A percentile compares a stretch with the other conserved stretches of the same genome.
phyloP scores from a whole-genome alignment of 257 asterid genomes.

The Nicotiana otophora region DNA sequence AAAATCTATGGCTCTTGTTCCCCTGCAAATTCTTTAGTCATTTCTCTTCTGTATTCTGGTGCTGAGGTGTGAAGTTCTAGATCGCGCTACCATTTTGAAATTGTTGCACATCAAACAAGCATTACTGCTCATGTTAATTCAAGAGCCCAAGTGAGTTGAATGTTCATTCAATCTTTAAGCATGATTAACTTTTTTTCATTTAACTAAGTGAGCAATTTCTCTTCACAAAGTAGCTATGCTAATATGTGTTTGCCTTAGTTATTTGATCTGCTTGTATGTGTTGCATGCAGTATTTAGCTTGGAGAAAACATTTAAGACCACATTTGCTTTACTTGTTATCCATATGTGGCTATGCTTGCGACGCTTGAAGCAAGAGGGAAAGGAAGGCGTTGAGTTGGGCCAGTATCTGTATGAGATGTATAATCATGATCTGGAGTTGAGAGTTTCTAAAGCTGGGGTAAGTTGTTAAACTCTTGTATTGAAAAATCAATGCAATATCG shows the following conservation, averaged over 20 bases:
- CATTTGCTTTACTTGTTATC: slow-evolving; percentile 79
- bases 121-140: not conserved
- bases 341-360: slow-evolving; percentile 95
- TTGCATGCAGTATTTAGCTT: slow-evolving; percentile 74
- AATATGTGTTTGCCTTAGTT: not conserved
- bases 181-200: not conserved
- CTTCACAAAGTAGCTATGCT: not conserved
- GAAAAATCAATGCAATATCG: not conserved
- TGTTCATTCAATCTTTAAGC: not conserved
- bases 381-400: slow-evolving; percentile 88
- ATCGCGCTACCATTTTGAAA: not conserved
- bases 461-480: slow-evolving; percentile 25
- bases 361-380: slow-evolving; percentile 83
- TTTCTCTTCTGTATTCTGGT: not conserved
- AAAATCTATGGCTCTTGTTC: not conserved
- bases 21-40: not conserved
- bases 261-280: slow-evolving; percentile 5
- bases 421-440: slow-evolving; percentile 88
- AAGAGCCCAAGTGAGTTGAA: not conserved
- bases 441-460: slow-evolving; percentile 97
- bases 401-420: slow-evolving; percentile 78
- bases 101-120: not conserved
- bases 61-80: not conserved
- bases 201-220: not conserved
- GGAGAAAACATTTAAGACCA: slow-evolving; percentile 88